Evolutionary conservation across 2,329 filamentous ascomycete species (phyloP).

Genomic region (Calonectria leucothoes): DNA sequence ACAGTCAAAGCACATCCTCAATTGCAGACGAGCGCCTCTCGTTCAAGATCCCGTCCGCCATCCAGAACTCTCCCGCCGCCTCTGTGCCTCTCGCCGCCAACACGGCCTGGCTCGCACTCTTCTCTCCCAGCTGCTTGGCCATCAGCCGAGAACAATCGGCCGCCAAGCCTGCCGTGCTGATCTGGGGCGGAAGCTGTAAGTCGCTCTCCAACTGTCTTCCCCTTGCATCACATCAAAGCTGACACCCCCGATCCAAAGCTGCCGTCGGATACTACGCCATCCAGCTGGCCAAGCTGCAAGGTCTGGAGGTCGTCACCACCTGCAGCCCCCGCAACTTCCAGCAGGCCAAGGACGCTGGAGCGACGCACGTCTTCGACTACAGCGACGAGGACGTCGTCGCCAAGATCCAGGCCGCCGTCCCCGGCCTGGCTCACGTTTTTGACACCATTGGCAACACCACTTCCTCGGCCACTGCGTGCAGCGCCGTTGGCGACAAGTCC

Average conservation of each 20-base stretch:
- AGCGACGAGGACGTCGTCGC: conserved; percentile 47
- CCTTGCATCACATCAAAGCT: background rate
- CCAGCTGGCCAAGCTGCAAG: conserved; percentile 46
- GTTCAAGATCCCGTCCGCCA: conserved; percentile 48
- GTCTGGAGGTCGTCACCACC: conserved; percentile 48
- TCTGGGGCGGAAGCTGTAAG: conserved; percentile 56
- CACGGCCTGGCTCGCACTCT: conserved; percentile 53
- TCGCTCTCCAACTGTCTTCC: too few species aligned
- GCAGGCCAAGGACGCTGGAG: conserved; percentile 45
- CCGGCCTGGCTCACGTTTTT: conserved; percentile 50
- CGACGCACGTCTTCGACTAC: conserved; percentile 54
- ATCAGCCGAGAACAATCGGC: conserved; percentile 31
- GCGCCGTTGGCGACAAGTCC: conserved; percentile 30
- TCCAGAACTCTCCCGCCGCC: conserved; percentile 43
- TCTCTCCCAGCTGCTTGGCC: conserved; percentile 48
- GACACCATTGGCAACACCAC: conserved; percentile 54
- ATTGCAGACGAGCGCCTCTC: conserved; percentile 53
- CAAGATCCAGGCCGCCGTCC: conserved; percentile 45
- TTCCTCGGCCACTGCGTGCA: conserved; percentile 47
- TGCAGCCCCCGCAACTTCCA: conserved; percentile 48
- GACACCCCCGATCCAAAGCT: conserved; percentile 25
- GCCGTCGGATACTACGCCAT: conserved; percentile 37
- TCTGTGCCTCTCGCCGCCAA: conserved; percentile 51
- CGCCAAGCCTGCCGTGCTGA: conserved; percentile 40
- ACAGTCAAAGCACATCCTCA: conserved; percentile 44